phyloP scores from a whole-genome alignment of 148 eudicot species.

The Rhododendron mucronatum region DNA sequence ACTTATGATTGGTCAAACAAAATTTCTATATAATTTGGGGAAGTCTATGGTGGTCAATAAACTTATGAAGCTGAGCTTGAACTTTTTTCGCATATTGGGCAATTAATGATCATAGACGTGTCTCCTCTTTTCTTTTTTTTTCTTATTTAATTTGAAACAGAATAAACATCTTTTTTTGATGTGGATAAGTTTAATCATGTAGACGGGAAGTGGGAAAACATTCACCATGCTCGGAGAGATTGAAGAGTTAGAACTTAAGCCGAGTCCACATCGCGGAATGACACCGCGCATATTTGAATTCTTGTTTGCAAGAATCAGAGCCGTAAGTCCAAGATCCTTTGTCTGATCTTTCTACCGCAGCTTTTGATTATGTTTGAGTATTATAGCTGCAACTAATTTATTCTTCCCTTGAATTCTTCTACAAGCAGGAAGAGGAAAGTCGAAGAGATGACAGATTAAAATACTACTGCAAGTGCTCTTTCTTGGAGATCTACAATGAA shows the following conservation, averaged over 20 bases:
- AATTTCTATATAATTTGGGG: background rate
- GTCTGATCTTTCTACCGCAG: slow-evolving; percentile 1
- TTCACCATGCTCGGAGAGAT: slow-evolving; percentile 98
- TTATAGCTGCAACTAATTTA: background rate
- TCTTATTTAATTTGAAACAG: background rate
- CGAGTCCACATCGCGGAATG: slow-evolving; percentile 91
- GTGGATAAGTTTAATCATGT: slow-evolving; percentile 10
- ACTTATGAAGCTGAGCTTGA: background rate
- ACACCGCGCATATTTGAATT: slow-evolving; percentile 94
- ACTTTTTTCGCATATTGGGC: background rate
- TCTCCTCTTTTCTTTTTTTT: background rate
- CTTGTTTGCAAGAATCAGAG: slow-evolving; percentile 94
- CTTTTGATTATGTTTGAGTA: slow-evolving; percentile 5
- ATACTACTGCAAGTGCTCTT: slow-evolving; percentile 94
- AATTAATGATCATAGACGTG: background rate
- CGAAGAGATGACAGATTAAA: slow-evolving; percentile 79
- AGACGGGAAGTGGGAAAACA: slow-evolving; percentile 99
- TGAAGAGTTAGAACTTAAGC: slow-evolving; percentile 66
- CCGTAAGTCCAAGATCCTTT: slow-evolving; percentile 39
- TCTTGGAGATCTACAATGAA: slow-evolving; percentile 93
- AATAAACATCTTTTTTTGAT: background rate
- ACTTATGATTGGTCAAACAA: background rate
- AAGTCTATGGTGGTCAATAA: background rate
- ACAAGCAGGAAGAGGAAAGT: slow-evolving; percentile 86
- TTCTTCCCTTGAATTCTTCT: slow-evolving; percentile 7